Evolutionary conservation across 2,329 filamentous ascomycete species (phyloP).

Genomic region (Phaeomoniella chlamydospora): DNA sequence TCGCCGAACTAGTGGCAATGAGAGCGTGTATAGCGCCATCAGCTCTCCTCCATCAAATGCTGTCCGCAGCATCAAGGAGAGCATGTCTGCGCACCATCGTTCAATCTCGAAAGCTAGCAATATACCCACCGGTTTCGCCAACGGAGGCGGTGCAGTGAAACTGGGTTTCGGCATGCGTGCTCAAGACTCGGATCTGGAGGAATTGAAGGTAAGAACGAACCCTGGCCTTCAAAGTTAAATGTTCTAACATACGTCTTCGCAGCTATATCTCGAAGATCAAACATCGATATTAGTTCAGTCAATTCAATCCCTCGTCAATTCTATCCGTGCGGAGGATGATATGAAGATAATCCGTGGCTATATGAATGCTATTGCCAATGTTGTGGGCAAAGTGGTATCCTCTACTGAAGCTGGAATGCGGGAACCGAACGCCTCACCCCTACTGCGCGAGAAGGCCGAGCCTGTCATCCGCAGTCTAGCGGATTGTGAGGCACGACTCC

Average conservation of each 20-base stretch:
- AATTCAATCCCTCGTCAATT: slow-evolving; percentile 66
- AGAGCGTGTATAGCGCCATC: slow-evolving; percentile 61
- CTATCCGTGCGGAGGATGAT: slow-evolving; percentile 50
- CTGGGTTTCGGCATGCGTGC: slow-evolving; percentile 25
- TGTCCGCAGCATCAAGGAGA: slow-evolving; percentile 3
- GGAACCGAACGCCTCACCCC: slow-evolving; percentile 29
- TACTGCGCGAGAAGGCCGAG: slow-evolving; percentile 30
- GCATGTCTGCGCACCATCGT: slow-evolving; percentile 9
- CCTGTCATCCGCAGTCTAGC: slow-evolving; percentile 34
- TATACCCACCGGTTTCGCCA: slow-evolving; percentile 15
- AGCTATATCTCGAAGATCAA: slow-evolving; percentile 72
- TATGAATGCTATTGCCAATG: slow-evolving; percentile 54
- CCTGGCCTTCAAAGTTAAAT: too few relatives aligned
- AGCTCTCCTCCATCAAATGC: slow-evolving; percentile 43
- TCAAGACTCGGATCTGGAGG: slow-evolving; percentile 37
- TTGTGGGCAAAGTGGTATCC: slow-evolving; percentile 55
- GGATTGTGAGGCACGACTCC: slow-evolving; percentile 49
- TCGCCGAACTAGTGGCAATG: slow-evolving; percentile 43
- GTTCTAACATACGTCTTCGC: slow-evolving; percentile 3
- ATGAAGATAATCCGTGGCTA: slow-evolving; percentile 54
- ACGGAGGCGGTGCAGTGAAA: slow-evolving; percentile 13
- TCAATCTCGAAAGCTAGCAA: slow-evolving; percentile 13
- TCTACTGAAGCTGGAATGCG: slow-evolving; percentile 46
- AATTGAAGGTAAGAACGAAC: slow-evolving; percentile 41
- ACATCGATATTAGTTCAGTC: slow-evolving; percentile 64